Evolutionary conservation across 164 flowering plant genomes (phyloP), one percentile per base, ranked within the genome.

Genomic region (Protea cynaroides): DNA sequence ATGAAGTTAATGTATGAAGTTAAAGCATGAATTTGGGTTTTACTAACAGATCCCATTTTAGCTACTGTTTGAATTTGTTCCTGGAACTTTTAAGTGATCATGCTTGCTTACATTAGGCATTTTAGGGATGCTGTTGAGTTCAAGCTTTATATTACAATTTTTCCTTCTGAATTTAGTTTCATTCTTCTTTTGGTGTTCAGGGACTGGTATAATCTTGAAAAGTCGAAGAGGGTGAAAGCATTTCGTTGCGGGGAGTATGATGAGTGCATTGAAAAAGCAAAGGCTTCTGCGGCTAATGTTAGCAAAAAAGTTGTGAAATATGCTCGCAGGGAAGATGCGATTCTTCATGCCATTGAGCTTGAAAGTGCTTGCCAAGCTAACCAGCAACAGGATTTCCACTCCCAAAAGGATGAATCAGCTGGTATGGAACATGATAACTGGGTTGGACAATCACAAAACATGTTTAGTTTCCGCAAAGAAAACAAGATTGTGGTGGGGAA

Each of bases 161-260:
- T 15, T 49, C 12, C n/a, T 40, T 49, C 19, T 2, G 52, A 49
- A 15, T 13, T 49, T 13, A 49, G 7, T 49, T 18, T 2, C 52
- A 49, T 40, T 12, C 46, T 5, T 34, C 21, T 47, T 71, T 46
- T 63, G 44, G 38, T 55, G 10, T 72, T 56, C 78, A 92, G 98
- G 74, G 98, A 90, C 69, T 90, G 98, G 98, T 90, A 89, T 74
- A 87, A 90, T 79, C 84, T 93, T 58, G 89, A 90, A 67, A 90
- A 84, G 56, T 86, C 98, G 22, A 90, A 80, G 78, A 73, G 91
- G 53, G 94, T 93, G 74, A 93, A 93, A 74, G 82, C 92, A 64
- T 92, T 92, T 75, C 91, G 90, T 8, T 92, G 98, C 81, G 96
- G 96, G 23, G 97, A 92, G 56, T 92, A 77, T 66, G 88, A 85